phyloP scores from a whole-genome alignment of 768 basidiomycete species.

The Omphalotus guepiniiformis region DNA sequence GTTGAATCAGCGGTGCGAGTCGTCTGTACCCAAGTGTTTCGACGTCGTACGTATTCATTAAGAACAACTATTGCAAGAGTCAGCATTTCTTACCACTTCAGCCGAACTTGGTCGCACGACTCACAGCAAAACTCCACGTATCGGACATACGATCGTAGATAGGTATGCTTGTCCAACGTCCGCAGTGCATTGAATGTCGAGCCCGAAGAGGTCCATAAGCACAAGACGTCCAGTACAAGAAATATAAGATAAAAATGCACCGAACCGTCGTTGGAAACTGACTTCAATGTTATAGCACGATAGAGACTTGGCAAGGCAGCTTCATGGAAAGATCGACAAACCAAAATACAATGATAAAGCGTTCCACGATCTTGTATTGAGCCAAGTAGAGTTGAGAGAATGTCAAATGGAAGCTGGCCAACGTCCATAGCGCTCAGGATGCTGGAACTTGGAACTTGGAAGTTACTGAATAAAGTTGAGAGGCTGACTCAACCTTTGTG shows the following conservation, averaged over 20 bases:
- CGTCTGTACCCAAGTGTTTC: not conserved
- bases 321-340: slow-evolving; percentile 3
- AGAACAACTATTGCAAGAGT: not conserved
- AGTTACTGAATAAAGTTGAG: too few species aligned
- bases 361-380: not conserved
- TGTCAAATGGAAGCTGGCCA: not conserved
- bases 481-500: too few species aligned
- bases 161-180: slow-evolving; percentile 4
- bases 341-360: not conserved
- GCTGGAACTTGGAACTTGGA: not conserved
- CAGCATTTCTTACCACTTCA: too few species aligned
- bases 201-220: too few species aligned
- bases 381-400: slow-evolving; percentile 1
- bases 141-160: slow-evolving; percentile 7
- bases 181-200: slow-evolving; percentile 1
- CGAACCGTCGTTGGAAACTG: not conserved
- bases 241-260: too few species aligned
- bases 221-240: too few species aligned
- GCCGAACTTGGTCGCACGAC: not conserved
- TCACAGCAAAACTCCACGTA: slow-evolving; percentile 3
- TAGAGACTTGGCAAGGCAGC: slow-evolving; percentile 4
- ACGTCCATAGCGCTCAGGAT: not conserved
- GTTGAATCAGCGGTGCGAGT: not conserved
- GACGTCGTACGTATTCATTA: slow-evolving; percentile 6
- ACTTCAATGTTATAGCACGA: slow-evolving; percentile 2